Conservation (phyloP, 2,329 filamentous ascomycete genomes). For the Macroventuria anomochaeta region DNA sequence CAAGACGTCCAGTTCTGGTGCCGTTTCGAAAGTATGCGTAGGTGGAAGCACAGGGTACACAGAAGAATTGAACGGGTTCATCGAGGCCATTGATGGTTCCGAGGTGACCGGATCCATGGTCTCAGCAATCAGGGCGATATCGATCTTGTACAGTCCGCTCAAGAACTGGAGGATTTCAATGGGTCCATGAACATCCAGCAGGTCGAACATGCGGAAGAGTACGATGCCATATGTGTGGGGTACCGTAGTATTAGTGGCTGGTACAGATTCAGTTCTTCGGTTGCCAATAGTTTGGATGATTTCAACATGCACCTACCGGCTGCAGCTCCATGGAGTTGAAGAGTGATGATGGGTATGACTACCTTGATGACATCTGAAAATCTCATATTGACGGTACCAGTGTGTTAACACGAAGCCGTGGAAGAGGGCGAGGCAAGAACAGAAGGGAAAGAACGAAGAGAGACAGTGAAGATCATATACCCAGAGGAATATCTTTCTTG, state of each 20-base stretch:
- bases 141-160: slow-evolving; percentile 29
- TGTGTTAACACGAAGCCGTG: neutral
- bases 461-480: neutral
- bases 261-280: neutral
- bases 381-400: neutral
- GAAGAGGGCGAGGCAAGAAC: neutral
- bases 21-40: slow-evolving; percentile 61
- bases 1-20: slow-evolving; percentile 64
- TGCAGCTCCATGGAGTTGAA: neutral
- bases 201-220: slow-evolving; percentile 39
- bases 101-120: slow-evolving; percentile 43
- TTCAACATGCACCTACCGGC: neutral
- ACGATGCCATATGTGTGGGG: slow-evolving; percentile 35
- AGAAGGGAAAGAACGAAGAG: neutral
- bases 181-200: slow-evolving; percentile 47
- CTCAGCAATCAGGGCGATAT: slow-evolving; percentile 28
- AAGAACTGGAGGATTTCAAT: slow-evolving; percentile 51
- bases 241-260: slow-evolving; percentile 19
- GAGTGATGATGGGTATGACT: neutral
- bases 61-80: slow-evolving; percentile 35
- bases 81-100: slow-evolving; percentile 20
- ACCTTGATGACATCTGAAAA: neutral
- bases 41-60: slow-evolving; percentile 51
- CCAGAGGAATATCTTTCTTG: neutral
- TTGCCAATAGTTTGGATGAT: neutral